Base-by-base conservation (phyloP, 176 grass and related monocot species). In the Areca catechu region DNA sequence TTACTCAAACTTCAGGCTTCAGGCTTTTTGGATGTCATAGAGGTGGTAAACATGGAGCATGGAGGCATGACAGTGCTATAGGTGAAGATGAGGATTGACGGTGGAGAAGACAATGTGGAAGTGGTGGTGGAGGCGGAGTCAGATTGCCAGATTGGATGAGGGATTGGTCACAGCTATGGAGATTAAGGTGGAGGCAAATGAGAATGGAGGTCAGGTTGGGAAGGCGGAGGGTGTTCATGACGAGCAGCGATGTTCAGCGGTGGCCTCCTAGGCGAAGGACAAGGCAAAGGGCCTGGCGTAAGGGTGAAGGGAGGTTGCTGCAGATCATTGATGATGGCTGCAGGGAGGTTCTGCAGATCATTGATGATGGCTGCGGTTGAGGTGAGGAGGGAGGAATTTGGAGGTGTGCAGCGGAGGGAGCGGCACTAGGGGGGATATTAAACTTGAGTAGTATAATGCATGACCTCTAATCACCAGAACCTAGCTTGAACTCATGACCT, bases 81-180 rank as follows among this genome's bases (percentile, higher is more conserved):
- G 20, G 71, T 66, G 0, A 59, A 48, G 1, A 20, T 30, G 43
- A 76, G 76, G 69, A 49, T 66, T 76, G 54, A 85, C 22, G 12
- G 79, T 66, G 30, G 82, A 85, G 55, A 79, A 76, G 12, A 85
- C 61, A 22, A 66, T 66, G 66, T 85, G 82, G 3, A 61, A 71
- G 70, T 71, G 0, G 76, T 76, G 4, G 79, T 71, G 23, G 71
- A 71, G 2, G 76, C 19, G 30, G 76, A 79, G 30, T 71, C 76
- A 54, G 71, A 50, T 85, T 76, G 0, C 76, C 60, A 18, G 75
- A 76, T 20, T 71, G 76, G 65, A 59, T 63, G 24, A 65, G 34
- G 34, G 34, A 43, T 1, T 43, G 66, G n/a, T 67, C 68, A 0
- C 16, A 24, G 24, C 37, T 43, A 10, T 43, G 34, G 34, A 43